Conservation (phyloP, 371 early-diverging fungal species). For the Mucor velutinosus region DNA sequence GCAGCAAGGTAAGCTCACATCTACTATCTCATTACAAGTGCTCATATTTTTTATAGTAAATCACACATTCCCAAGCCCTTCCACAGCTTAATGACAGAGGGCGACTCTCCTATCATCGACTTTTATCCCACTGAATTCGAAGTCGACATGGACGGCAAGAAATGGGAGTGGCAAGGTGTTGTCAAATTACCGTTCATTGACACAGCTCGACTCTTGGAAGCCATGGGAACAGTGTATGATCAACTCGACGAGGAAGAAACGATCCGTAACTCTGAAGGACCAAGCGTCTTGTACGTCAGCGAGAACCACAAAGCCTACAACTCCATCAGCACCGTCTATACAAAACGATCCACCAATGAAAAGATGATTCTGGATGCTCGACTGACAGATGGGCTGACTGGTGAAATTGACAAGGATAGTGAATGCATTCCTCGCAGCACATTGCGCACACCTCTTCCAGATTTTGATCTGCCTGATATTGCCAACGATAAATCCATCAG, state of each 20-base stretch:
- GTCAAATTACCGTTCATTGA: conserved; percentile 95
- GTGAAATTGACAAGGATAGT: conserved; percentile 66
- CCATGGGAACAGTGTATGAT: conserved; percentile 72
- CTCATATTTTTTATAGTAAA: conserved; percentile 45
- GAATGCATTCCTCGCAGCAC: conserved; percentile 75
- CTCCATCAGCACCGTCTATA: conserved; percentile 64
- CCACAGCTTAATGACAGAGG: conserved; percentile 85
- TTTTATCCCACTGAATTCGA: conserved; percentile 94
- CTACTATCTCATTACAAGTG: no score
- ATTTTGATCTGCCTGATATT: conserved; percentile 62
- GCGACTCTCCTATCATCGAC: conserved; percentile 86
- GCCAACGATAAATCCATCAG: conserved; percentile 63
- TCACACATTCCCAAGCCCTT: conserved; percentile 81
- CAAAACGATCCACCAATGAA: conserved; percentile 53
- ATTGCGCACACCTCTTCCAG: conserved; percentile 66
- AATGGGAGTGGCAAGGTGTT: conserved; percentile 97
- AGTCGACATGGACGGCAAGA: conserved; percentile 98
- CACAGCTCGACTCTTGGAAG: conserved; percentile 75
- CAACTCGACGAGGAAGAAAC: conserved; percentile 78
- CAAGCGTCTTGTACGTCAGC: conserved; percentile 73
- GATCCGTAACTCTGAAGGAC: conserved; percentile 76
- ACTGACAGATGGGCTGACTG: conserved; percentile 63
- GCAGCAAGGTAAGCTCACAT: conserved; percentile 61
- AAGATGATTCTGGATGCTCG: conserved; percentile 59
- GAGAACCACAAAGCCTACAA: conserved; percentile 70